Percentiles rank a stretch among this genome's conserved stretches.
phyloP scores from a whole-genome alignment of 2,329 filamentous ascomycete species.

The Diaporthe velutina region DNA sequence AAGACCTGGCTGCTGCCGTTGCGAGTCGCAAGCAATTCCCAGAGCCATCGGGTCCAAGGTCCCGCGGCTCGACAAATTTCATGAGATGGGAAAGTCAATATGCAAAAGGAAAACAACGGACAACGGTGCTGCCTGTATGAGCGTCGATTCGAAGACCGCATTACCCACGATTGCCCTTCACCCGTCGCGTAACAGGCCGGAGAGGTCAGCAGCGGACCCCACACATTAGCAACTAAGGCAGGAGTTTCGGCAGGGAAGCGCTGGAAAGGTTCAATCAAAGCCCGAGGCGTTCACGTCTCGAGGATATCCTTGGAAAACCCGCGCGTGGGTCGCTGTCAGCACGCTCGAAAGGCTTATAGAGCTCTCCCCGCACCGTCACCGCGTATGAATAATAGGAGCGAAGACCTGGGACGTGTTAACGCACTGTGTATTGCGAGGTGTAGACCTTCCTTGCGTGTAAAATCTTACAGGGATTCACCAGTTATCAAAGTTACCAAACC shows the following conservation, averaged over 20 bases:
- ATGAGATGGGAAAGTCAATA: conserved; percentile 14
- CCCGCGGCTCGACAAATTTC: background rate
- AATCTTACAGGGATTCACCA: conserved; percentile 70
- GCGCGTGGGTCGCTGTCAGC: background rate
- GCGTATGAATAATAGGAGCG: background rate
- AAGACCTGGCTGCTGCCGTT: conserved; percentile 57
- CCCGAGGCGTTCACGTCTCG: background rate
- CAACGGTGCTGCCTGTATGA: conserved; percentile 18
- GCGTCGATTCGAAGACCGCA: background rate
- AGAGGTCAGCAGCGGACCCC: background rate
- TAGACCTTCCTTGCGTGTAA: conserved; percentile 29
- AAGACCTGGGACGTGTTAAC: conserved; percentile 33
- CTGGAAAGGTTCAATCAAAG: background rate
- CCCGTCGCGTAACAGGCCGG: background rate
- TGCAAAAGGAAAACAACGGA: conserved; percentile 7
- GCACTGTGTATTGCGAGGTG: background rate
- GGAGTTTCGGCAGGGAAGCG: no score
- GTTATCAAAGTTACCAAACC: conserved; percentile 94
- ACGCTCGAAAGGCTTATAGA: background rate
- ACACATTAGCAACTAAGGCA: background rate
- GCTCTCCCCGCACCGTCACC: background rate
- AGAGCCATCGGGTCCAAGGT: background rate
- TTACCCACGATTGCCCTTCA: background rate
- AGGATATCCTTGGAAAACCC: background rate
- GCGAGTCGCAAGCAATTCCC: conserved; percentile 49